A percentile compares a stretch with the other conserved stretches of the same genome.
These are phyloP conservation scores for Gnaphalium uliginosum DNA, from an alignment of 129 eudicot genomes.

Conservation along the genomic window DNA sequence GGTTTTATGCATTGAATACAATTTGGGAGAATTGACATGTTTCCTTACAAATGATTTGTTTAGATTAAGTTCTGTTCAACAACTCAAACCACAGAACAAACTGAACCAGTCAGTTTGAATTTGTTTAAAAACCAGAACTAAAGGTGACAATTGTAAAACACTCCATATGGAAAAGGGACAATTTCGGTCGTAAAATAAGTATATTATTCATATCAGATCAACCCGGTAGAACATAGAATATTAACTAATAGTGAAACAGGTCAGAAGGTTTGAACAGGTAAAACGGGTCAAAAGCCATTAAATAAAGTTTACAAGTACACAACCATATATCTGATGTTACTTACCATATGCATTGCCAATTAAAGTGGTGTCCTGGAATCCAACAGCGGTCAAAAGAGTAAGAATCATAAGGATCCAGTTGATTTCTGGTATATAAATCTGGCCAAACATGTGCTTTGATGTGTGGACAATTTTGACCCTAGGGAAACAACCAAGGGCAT, in stretches of 20 bases:
- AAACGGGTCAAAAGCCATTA: neutral
- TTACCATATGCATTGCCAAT: slow-evolving; percentile 95
- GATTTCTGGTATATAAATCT: slow-evolving; percentile 85
- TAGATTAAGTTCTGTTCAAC: neutral
- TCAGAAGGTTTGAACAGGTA: neutral
- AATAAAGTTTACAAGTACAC: neutral
- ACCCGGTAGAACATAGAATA: neutral
- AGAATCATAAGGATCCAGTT: slow-evolving; percentile 97
- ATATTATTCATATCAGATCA: neutral
- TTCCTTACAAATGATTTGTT: neutral
- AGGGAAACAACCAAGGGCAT: slow-evolving; percentile 97
- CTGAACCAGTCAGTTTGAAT: neutral
- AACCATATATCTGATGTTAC: slow-evolving; percentile 1
- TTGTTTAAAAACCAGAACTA: neutral
- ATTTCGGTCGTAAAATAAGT: neutral
- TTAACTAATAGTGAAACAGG: neutral
- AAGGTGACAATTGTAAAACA: neutral
- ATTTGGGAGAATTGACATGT: neutral
- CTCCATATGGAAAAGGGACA: neutral
- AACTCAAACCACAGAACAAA: neutral
- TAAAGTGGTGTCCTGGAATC: slow-evolving; percentile 77
- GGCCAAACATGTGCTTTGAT: slow-evolving; percentile 80
- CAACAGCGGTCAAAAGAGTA: slow-evolving; percentile 74
- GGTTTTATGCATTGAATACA: neutral
- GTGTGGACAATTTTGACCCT: slow-evolving; percentile 96